Conservation (phyloP, 371 early-diverging fungal species). For the Mortierella sp. region DNA sequence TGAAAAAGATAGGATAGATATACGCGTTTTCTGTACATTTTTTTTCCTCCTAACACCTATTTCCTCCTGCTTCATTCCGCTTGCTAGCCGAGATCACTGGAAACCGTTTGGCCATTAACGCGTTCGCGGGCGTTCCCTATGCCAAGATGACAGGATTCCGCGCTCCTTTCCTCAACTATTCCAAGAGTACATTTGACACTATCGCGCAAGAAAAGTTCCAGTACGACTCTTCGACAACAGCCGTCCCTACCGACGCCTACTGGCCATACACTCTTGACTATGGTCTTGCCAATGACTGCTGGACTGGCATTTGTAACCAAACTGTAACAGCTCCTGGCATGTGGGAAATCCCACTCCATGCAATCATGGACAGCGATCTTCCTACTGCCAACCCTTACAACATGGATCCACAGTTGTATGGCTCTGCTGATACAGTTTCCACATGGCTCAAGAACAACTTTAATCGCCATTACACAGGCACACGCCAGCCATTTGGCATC, state of each 20-base stretch:
- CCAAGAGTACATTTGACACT: slow-evolving; percentile 65
- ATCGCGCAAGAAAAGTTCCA: slow-evolving; percentile 71
- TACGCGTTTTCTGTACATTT: neutral
- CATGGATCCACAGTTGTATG: slow-evolving; percentile 78
- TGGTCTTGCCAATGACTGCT: slow-evolving; percentile 80
- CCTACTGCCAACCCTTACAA: slow-evolving; percentile 57
- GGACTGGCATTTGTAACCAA: slow-evolving; percentile 70
- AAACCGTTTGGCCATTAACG: slow-evolving; percentile 67
- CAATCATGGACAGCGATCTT: slow-evolving; percentile 57
- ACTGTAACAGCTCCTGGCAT: slow-evolving; percentile 70
- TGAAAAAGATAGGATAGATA: too few relatives aligned
- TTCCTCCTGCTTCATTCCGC: slow-evolving; percentile 1
- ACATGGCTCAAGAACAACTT: slow-evolving; percentile 70
- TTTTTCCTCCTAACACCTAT: neutral
- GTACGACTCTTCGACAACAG: slow-evolving; percentile 77
- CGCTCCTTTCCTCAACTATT: slow-evolving; percentile 80
- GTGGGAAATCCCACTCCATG: slow-evolving; percentile 82
- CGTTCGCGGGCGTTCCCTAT: slow-evolving; percentile 74
- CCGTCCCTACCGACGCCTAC: slow-evolving; percentile 63
- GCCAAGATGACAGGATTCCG: slow-evolving; percentile 80
- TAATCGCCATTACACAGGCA: slow-evolving; percentile 73
- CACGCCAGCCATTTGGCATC: slow-evolving; percentile 77
- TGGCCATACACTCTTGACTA: slow-evolving; percentile 87
- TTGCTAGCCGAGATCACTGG: slow-evolving; percentile 67
- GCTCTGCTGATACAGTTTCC: slow-evolving; percentile 57